Evolutionary conservation across 805 yeast species (phyloP).

Genomic region (Spencermartinsiella europaea): DNA sequence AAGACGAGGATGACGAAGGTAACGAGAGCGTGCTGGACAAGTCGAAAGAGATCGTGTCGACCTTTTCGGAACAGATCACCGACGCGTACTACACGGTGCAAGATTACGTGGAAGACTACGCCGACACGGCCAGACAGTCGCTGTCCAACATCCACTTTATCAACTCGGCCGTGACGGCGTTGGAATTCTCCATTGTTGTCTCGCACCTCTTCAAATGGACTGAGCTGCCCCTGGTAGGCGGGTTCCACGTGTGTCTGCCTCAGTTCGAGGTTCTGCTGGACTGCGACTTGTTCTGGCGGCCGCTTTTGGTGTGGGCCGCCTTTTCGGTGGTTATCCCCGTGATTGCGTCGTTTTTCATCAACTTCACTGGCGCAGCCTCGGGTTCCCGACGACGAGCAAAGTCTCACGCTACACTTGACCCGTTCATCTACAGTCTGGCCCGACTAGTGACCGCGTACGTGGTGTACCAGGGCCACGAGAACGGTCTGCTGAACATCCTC

Average conservation of each 20-base stretch:
- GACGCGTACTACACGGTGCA: slow-evolving; percentile 22
- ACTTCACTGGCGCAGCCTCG: slow-evolving; percentile 27
- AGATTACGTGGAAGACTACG: slow-evolving; percentile 11
- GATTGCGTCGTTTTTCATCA: slow-evolving; percentile 27
- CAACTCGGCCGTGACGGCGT: slow-evolving; percentile 13
- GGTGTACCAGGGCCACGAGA: slow-evolving; percentile 12
- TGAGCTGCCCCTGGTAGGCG: neutral
- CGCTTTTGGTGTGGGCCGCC: slow-evolving; percentile 24
- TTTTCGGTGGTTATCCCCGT: slow-evolving; percentile 27
- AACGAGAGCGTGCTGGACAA: slow-evolving; percentile 16
- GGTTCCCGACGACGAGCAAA: slow-evolving; percentile 1
- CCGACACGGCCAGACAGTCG: slow-evolving; percentile 19
- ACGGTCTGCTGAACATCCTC: slow-evolving; percentile 22
- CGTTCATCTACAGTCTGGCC: slow-evolving; percentile 47
- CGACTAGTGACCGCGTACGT: slow-evolving; percentile 41
- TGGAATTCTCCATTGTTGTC: slow-evolving; percentile 15
- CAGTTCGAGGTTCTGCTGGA: slow-evolving; percentile 9
- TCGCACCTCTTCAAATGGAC: slow-evolving; percentile 7
- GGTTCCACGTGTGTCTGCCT: slow-evolving; percentile 4
- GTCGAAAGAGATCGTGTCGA: slow-evolving; percentile 17
- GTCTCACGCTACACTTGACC: slow-evolving; percentile 39
- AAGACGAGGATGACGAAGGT: slow-evolving; percentile 15
- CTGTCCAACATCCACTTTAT: slow-evolving; percentile 31
- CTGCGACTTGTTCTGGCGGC: slow-evolving; percentile 22
- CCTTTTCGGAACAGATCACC: slow-evolving; percentile 23